Base-by-base conservation (phyloP, 495 filamentous ascomycete species). In the Immersiella caudata region DNA sequence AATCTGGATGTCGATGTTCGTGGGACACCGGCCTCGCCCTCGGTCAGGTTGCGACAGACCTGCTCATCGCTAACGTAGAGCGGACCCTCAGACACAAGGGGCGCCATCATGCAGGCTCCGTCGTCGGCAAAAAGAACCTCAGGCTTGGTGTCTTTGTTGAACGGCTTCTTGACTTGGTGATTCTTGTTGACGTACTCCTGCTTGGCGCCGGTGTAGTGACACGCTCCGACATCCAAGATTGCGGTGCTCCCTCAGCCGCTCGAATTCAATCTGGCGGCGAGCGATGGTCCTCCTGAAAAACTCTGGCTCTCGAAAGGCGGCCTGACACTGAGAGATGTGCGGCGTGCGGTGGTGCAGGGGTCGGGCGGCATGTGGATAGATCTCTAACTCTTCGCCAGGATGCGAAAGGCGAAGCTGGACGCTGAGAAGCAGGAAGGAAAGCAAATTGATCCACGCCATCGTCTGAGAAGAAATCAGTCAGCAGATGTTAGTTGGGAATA, bases 11-110 rank as follows among this genome's bases (percentile, higher is more conserved):
- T 85, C 80, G 5, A 85, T 73, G 70, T 73, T 77, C 8, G 80
- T 14, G 68, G 83, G 80, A 85, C 68, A 35, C 83, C 82, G 66
- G 75, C 79, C 21, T 73, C 12, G 8, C 76, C 71, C 62, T 83
- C 82, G 66, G 76, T 80, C 58, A 84, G 76, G 58, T 84, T 77
- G 56, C 79, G 71, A 21, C 82, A 76, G 56, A 80, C 75, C 33
- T 81, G 74, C 68, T 85, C 82, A 25, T 82, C 84, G 67, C 78
- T 80, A 21, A 86, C 81, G 67, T 84, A 86, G 78, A 86, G 86
- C 0, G 85, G 84, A 0, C 85, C 84, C 52, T 55, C 52, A 14
- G 52, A 55, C 7, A 55, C 52, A 22, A 55, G 52, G 21, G 52
- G 52, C 14, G 52, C 52, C 52, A 22, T 55, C 52, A 55, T 55